Base-by-base conservation (phyloP, 2,329 filamentous ascomycete genomes). In the Neonectria punicea region DNA sequence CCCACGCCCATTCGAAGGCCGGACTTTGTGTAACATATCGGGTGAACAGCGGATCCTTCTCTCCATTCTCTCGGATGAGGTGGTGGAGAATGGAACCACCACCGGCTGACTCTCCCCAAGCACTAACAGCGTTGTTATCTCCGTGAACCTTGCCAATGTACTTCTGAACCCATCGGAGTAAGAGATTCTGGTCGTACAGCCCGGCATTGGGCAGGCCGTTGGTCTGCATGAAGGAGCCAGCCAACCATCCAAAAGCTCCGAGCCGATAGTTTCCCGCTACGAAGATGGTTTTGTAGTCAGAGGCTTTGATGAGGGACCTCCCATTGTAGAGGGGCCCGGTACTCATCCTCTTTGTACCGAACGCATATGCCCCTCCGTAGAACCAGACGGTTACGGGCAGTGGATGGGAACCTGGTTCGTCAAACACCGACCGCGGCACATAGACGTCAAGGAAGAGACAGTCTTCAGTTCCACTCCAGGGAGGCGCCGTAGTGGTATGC, bases 31-130 rank as follows among this genome's bases (percentile, higher is more conserved):
- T 50, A 4, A 51, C 58, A 20, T 51, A 53, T 0, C 30, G 59
- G 11, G 25, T 46, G 73, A 86, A 86, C 2, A 83, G 73, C 1
- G 84, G 83, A 50, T 83, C 77, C 16, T 78, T 72, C 5, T 73
- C 76, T 2, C 84, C 84, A 1, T 81, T 80, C 25, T 82, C 73
- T 0, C 80, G 79, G n/a, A 82, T 79, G 8, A 86, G 74, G 56
- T 86, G 84, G 59, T 86, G 83, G 53, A 85, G 68, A 55, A 87
- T 82, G 5, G 82, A 85, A 1, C 81, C 80, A 1, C 82, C 85
- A 1, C 85, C 85, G 0, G 85, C 84, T 9, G 81, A 85, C 67
- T 86, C 81, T 2, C 84, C 85, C 78, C 82, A 82, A 5, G 83
- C 83, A 1, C 81, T 85, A 6, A 87, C 83, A 4, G 76, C 68